A percentile compares a stretch with the other conserved stretches of the same genome.
Evolutionary conservation across 2,329 filamentous ascomycete species (phyloP).

Genomic region (Biscogniauxia mediterranea): DNA sequence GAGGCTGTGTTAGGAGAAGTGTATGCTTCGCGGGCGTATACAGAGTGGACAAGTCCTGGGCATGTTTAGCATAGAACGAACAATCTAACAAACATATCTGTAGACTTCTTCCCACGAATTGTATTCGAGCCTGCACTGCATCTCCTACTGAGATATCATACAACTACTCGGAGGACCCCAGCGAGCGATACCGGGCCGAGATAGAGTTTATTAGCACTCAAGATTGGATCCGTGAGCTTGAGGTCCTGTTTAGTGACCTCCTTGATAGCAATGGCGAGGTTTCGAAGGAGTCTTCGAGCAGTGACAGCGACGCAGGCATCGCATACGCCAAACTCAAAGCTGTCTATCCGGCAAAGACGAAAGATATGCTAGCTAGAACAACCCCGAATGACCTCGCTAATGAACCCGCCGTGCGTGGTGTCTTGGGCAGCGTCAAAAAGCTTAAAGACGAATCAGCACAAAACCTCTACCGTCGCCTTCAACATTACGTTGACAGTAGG

Average conservation of each 20-base stretch:
- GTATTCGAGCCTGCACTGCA: conserved; percentile 29
- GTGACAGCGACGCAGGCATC: conserved; percentile 27
- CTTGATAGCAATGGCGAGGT: conserved; percentile 23
- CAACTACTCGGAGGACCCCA: conserved; percentile 27
- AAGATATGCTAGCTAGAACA: conserved; percentile 25
- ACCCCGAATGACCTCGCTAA: conserved; percentile 19
- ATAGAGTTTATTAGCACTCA: conserved; percentile 27
- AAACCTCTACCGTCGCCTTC: conserved; percentile 24
- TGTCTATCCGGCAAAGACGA: conserved; percentile 29
- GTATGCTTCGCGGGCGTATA: not conserved
- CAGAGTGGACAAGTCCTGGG: no score
- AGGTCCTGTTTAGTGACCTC: conserved; percentile 23
- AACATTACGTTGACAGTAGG: conserved; percentile 31
- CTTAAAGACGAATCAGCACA: conserved; percentile 21
- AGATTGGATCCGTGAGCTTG: conserved; percentile 28
- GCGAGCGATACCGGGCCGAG: conserved; percentile 27
- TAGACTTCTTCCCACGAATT: conserved; percentile 27
- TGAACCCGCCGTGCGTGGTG: conserved; percentile 21
- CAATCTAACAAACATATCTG: not conserved
- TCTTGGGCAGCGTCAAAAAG: conserved; percentile 26
- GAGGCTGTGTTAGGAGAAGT: not conserved
- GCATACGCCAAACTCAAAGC: conserved; percentile 30
- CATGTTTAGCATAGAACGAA: not conserved
- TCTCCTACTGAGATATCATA: conserved; percentile 29
- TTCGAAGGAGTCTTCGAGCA: conserved; percentile 18